phyloP scores from a whole-genome alignment of 2,329 filamentous ascomycete species.

The Verticillium klebahnii region DNA sequence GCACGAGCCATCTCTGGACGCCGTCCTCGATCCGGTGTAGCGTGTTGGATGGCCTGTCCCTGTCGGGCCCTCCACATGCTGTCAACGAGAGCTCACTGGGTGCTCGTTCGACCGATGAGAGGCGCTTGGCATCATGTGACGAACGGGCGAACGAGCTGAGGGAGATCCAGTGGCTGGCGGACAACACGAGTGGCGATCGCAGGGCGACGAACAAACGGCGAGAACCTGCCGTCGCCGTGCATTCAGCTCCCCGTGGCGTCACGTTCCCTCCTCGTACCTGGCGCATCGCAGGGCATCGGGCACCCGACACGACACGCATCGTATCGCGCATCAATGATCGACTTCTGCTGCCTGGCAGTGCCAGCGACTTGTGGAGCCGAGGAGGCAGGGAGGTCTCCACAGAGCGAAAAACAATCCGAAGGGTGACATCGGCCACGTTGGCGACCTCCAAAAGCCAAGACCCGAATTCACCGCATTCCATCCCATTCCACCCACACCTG shows the following conservation, averaged over 20 bases:
- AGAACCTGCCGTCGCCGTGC: background rate
- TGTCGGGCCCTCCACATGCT: background rate
- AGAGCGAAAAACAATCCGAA: background rate
- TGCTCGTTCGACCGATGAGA: background rate
- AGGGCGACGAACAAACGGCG: background rate
- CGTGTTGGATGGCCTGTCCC: background rate
- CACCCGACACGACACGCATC: background rate
- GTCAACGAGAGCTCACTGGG: slow-evolving; percentile 1
- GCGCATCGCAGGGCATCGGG: background rate
- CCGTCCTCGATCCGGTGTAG: background rate
- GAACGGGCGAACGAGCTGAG: background rate
- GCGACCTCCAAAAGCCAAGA: background rate
- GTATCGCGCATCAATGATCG: background rate
- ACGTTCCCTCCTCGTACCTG: background rate
- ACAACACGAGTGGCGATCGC: background rate
- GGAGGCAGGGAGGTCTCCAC: background rate
- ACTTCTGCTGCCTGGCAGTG: background rate
- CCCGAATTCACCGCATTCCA: background rate
- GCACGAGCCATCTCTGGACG: background rate
- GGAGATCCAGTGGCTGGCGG: background rate
- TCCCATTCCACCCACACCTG: background rate
- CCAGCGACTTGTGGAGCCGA: background rate
- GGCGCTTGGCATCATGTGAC: slow-evolving; percentile 2
- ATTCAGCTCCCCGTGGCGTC: background rate
- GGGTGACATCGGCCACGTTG: slow-evolving; percentile 1